Evolutionary conservation across 192 early-diverging fungal genomes (phyloP).

Genomic region (Backusella psychrophila): DNA sequence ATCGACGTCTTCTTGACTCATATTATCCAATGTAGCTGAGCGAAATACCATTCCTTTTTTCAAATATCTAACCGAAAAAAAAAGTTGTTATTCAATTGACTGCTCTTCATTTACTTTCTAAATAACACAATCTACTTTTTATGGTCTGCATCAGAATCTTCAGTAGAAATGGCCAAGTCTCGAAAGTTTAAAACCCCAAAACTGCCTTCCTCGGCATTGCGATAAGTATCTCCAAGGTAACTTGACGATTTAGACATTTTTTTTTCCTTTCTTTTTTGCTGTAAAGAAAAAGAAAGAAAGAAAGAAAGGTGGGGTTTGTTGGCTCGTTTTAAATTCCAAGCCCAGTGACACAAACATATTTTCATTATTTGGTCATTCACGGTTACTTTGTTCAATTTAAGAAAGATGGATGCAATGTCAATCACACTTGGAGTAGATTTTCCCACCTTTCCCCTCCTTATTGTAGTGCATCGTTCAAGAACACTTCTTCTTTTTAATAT

Average conservation of each 20-base stretch:
- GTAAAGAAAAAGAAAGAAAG: neutral
- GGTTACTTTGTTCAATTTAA: neutral
- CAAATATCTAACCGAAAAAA: conserved; percentile 26
- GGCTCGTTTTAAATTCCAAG: neutral
- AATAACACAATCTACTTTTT: neutral
- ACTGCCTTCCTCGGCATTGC: neutral
- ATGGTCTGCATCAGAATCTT: neutral
- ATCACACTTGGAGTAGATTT: neutral
- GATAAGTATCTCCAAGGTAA: neutral
- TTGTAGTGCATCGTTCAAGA: neutral
- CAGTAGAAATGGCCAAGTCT: conserved; percentile 18
- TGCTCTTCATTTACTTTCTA: neutral
- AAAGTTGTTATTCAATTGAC: neutral
- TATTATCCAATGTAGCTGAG: conserved; percentile 42
- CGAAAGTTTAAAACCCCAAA: conserved; percentile 27
- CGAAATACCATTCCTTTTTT: conserved; percentile 36
- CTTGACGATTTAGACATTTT: neutral
- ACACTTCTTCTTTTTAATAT: neutral
- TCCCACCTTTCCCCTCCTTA: neutral
- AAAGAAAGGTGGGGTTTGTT: neutral
- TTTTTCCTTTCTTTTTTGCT: too few relatives aligned
- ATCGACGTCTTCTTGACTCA: conserved; percentile 31
- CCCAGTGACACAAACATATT: neutral
- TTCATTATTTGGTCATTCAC: neutral
- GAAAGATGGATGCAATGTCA: too few relatives aligned